These are phyloP conservation scores for Petunia hybrid DNA, from an alignment of 305 asterid genomes.

Conservation along the genomic window DNA sequence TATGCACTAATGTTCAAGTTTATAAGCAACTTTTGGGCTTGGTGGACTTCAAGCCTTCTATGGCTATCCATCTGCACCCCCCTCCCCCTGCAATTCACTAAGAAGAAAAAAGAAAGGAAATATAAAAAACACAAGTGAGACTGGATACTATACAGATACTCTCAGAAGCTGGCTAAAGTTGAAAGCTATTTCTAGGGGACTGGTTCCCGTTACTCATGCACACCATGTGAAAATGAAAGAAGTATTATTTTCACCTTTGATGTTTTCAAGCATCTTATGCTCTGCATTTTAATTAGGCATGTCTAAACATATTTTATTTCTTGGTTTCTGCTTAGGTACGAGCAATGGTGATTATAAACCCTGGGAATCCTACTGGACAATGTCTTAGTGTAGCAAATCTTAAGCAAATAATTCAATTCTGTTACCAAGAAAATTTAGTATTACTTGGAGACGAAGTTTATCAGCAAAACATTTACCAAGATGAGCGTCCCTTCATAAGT, in stretches of 20 bases:
- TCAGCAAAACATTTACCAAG: constrained; percentile 99
- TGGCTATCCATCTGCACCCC: background rate
- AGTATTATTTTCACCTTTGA: background rate
- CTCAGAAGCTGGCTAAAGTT: constrained; percentile 1
- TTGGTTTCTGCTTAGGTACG: constrained; percentile 66
- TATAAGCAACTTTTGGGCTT: background rate
- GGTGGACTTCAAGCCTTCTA: background rate
- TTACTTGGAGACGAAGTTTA: constrained; percentile 98
- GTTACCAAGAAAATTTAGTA: constrained; percentile 83
- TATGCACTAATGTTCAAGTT: constrained; percentile 4
- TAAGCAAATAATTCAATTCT: constrained; percentile 66
- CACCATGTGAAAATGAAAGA: background rate
- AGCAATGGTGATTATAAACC: constrained; percentile 99
- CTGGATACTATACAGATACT: constrained; percentile 2
- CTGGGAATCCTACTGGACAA: constrained; percentile 99
- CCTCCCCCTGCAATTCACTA: background rate
- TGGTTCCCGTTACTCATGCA: background rate
- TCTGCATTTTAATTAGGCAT: constrained; percentile 22
- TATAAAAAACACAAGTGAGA: background rate
- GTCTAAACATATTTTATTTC: background rate
- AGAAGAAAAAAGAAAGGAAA: background rate
- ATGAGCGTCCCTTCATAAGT: constrained; percentile 95
- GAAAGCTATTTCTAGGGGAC: background rate
- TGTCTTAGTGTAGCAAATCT: constrained; percentile 92
- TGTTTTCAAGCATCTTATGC: background rate